phyloP scores from a whole-genome alignment of 176 grass and related monocot genomes.

The Zoysia pacifica region DNA sequence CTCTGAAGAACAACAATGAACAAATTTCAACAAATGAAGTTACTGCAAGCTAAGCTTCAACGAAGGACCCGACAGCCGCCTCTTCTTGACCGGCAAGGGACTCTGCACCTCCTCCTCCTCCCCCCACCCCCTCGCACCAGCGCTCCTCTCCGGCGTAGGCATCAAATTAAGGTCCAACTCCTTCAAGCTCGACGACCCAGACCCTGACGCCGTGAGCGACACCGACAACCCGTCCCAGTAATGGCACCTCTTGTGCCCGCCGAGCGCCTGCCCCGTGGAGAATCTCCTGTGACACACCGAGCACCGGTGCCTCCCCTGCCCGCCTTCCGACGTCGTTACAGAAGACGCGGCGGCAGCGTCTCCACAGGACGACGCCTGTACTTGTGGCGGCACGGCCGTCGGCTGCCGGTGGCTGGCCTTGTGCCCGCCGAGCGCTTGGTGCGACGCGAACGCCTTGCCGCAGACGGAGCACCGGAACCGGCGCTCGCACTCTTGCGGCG shows the following conservation, averaged over 20 bases:
- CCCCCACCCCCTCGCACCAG: constrained; percentile 34
- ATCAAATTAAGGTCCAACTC: constrained; percentile 64
- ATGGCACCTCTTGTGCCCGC: constrained; percentile 86
- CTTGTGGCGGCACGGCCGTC: background rate
- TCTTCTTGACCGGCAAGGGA: constrained; percentile 69
- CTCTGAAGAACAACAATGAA: background rate
- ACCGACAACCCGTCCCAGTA: constrained; percentile 70
- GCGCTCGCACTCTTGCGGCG: constrained; percentile 29
- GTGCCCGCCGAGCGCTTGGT: constrained; percentile 85
- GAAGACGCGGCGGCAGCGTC: constrained; percentile 14
- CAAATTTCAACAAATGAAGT: background rate
- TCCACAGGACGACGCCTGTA: background rate
- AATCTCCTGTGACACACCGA: constrained; percentile 61
- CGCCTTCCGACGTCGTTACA: background rate
- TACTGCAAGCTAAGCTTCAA: constrained; percentile 40
- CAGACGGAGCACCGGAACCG: constrained; percentile 68
- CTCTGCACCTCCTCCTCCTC: constrained; percentile 79
- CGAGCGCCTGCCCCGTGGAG: constrained; percentile 73
- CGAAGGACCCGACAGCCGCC: constrained; percentile 40
- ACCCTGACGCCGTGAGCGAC: constrained; percentile 34
- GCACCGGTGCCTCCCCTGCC: constrained; percentile 57
- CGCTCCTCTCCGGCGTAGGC: constrained; percentile 21
- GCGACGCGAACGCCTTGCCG: constrained; percentile 65
- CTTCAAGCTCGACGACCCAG: constrained; percentile 39
- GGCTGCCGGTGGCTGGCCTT: constrained; percentile 79